Base-by-base conservation (phyloP, 106 monocot genomes). In the Dendrobium catenatum region DNA sequence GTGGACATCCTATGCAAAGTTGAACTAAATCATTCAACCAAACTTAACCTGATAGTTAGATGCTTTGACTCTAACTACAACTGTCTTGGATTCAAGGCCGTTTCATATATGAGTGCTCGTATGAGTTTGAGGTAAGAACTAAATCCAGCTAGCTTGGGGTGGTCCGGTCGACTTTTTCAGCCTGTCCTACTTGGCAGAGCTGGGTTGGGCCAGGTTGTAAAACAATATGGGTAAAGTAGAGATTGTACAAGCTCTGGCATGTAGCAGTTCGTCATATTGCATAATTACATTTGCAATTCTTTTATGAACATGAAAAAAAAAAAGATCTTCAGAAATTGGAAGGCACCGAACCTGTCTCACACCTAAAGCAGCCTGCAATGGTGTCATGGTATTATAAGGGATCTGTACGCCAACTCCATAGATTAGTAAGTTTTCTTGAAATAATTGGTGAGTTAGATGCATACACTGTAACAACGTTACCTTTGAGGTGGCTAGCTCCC, bases 401-500 rank as follows among this genome's bases (percentile, higher is more conserved):
- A 92, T 77, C 92, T 92, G 83, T 78, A 89, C 2, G 20, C 26
- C 76, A 81, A 79, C 18, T 81, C 17, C n/a, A 83, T 40, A 61
- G 24, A 67, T 75, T 2, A 33, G 44, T 29, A 51, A 51, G 42
- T 49, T 26, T 74, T 76, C 7, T 26, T 6, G 31, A 47, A 49
- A 49, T 74, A 6, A 43, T 44, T 74, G 43, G 6, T 29, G 33
- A 44, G 20, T 19, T 8, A 44, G 42, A 17, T 8, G 43, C 19
- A n/a, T 6, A 72, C 43, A 54, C 26, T 58, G 5, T 4, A 13
- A 80, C 49, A 27, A 49, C 20, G 11, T n/a, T 87, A 99, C 98
- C 89, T 95, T 99, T 2, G 88, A 93, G 48, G 98, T 99, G 64
- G 84, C 80, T 58, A 99, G 86, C 86, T 99, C 98, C 95, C 98